Evolutionary conservation across 169 alveolate species (phyloP).

Genomic region (Eimeria sp.): DNA sequence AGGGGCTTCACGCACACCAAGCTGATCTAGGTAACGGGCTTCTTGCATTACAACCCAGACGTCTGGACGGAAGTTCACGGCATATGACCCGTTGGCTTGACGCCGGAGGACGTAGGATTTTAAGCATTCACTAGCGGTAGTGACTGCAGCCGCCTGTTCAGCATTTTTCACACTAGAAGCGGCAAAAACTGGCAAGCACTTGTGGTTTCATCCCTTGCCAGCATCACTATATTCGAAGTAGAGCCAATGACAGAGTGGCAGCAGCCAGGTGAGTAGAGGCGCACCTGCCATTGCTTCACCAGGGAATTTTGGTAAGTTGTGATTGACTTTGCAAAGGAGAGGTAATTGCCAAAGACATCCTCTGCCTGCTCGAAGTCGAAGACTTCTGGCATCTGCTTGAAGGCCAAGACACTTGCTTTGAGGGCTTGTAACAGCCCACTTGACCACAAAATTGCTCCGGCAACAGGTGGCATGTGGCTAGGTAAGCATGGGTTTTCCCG

Average conservation of each 20-base stretch:
- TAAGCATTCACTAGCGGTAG: constrained; percentile 61
- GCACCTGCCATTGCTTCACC: constrained; percentile 79
- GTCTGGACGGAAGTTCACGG: constrained; percentile 93
- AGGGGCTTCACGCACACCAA: constrained; percentile 94
- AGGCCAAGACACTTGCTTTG: constrained; percentile 94
- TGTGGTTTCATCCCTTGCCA: background rate
- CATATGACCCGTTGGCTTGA: constrained; percentile 87
- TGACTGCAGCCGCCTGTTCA: constrained; percentile 61
- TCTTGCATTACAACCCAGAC: constrained; percentile 95
- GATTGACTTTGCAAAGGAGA: constrained; percentile 67
- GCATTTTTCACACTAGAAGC: background rate
- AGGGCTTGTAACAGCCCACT: constrained; percentile 93
- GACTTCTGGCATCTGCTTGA: constrained; percentile 92
- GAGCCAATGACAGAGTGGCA: background rate
- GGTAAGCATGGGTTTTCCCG: constrained; percentile 90
- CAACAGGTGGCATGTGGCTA: constrained; percentile 90
- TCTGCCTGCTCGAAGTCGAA: constrained; percentile 90
- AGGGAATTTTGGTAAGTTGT: constrained; percentile 70
- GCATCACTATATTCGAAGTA: background rate
- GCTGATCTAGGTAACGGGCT: constrained; percentile 94
- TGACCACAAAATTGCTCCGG: constrained; percentile 96
- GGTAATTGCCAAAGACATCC: constrained; percentile 81
- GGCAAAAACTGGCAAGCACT: background rate
- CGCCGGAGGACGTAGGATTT: constrained; percentile 65
- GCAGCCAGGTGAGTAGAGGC: background rate